A percentile compares a stretch with the other conserved stretches of the same genome.
Conservation (phyloP, 306 rosid genomes). For the Casuarina equisetifolia region DNA sequence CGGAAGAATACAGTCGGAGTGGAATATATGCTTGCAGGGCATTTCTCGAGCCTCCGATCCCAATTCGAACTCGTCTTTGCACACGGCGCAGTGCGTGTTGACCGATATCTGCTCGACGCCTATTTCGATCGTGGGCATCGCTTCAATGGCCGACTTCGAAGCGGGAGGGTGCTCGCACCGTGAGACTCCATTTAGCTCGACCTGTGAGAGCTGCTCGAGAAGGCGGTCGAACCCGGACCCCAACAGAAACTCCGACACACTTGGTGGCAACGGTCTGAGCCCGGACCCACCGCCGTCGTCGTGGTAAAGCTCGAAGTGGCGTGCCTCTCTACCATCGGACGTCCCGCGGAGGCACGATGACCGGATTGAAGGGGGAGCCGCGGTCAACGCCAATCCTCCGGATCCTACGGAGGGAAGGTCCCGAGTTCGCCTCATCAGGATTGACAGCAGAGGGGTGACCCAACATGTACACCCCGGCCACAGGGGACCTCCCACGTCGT, state of each 20-base stretch:
- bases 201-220: conserved; percentile 69
- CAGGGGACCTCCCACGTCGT: conserved; percentile 47
- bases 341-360: conserved; percentile 68
- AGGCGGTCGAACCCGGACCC: conserved; percentile 85
- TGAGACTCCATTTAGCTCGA: conserved; percentile 61
- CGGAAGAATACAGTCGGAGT: conserved; percentile 75
- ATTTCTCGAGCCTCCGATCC: conserved; percentile 56
- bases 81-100: conserved; percentile 76
- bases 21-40: conserved; percentile 89
- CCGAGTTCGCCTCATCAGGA: conserved; percentile 30
- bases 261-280: conserved; percentile 68
- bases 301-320: conserved; percentile 70
- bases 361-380: conserved; percentile 69
- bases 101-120: conserved; percentile 29
- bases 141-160: conserved; percentile 67
- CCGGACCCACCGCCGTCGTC: conserved; percentile 79
- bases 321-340: conserved; percentile 39
- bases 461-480: conserved; percentile 66
- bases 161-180: conserved; percentile 72
- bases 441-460: conserved; percentile 34
- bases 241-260: conserved; percentile 77
- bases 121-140: conserved; percentile 71
- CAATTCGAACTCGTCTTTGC: conserved; percentile 65
- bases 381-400: conserved; percentile 56
- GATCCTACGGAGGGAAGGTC: conserved; percentile 37